Evolutionary conservation across 2,329 filamentous ascomycete genomes (phyloP), one percentile per base, ranked within the genome.

Genomic region (Penicillium paneum): DNA sequence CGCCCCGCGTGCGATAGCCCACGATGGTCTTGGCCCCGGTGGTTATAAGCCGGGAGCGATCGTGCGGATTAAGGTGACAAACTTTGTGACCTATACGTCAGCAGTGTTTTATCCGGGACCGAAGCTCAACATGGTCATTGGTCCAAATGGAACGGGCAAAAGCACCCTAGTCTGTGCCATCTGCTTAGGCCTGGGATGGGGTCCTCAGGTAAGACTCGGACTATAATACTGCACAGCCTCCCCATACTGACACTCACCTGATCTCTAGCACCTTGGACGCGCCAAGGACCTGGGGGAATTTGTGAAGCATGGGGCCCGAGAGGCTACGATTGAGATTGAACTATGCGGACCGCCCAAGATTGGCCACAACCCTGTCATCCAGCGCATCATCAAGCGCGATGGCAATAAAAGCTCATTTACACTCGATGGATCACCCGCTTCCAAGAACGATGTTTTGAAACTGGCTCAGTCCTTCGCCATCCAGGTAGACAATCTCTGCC

Each of bases 91-190:
- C 0, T 99, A 99, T 74, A 91, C 90, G 46, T 85, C 87, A 49
- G 93, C 91, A 52, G 92, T 96, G 61, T 97, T 97, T 72, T 84
- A 88, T 55, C 91, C 91, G 12, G 94, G 94, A 0, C 93, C 94
- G 0, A 93, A 90, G 69, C 74, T 99, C 67, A 99, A 99, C 71
- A 97, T 99, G 93, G 87, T 99, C 49, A 96, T 99, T 64, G 94
- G 94, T 0, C 94, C 94, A n/a, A 99, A 99, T 67, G 94, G 94
- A 32, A 97, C 94, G 0, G 94, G 94, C 52, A 99, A 99, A 76
- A 97, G 93, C 74, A 97, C 94, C 0, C 80, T 99, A 26, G 93
- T 99, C 40, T 99, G 94, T 74, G 94, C 94, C 41, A 96, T 99
- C 63, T 97, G 94, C 68, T 76, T 99, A 13, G 94, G 94, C 2